Evolutionary conservation across 495 filamentous ascomycete genomes (phyloP).

Genomic region (Hypoxylon fragiforme): DNA sequence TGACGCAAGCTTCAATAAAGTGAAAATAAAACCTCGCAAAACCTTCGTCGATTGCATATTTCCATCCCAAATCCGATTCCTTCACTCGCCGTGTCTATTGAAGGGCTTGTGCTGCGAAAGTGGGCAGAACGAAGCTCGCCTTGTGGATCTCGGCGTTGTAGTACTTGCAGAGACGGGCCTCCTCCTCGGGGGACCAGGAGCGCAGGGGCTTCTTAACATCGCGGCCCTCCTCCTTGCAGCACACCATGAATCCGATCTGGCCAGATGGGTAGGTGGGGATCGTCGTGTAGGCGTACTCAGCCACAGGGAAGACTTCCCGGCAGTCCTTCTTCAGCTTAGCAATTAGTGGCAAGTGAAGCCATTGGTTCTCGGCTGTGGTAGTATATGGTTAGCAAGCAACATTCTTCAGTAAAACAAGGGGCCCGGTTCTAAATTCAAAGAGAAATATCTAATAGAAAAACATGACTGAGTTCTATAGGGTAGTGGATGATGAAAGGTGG

Average conservation of each 20-base stretch:
- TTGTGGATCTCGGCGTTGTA: slow-evolving; percentile 95
- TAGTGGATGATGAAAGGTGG: no score
- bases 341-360: slow-evolving; percentile 94
- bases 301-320: slow-evolving; percentile 94
- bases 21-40: no score
- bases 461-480: background rate
- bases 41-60: no score
- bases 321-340: slow-evolving; percentile 91
- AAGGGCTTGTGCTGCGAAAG: slow-evolving; percentile 83
- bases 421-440: background rate
- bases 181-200: slow-evolving; percentile 78
- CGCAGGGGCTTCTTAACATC: slow-evolving; percentile 84
- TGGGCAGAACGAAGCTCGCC: slow-evolving; percentile 90
- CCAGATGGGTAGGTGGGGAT: slow-evolving; percentile 99
- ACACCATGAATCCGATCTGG: slow-evolving; percentile 99
- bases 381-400: slow-evolving; percentile 11
- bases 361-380: slow-evolving; percentile 91
- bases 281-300: slow-evolving; percentile 98
- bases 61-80: background rate
- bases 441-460: background rate
- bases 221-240: slow-evolving; percentile 85
- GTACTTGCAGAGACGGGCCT: slow-evolving; percentile 89
- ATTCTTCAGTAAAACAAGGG: slow-evolving; percentile 3
- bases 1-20: no score
- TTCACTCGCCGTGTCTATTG: slow-evolving; percentile 40